Base-by-base conservation (phyloP, 208 protist genomes). In the Leishmania tarentolae region DNA sequence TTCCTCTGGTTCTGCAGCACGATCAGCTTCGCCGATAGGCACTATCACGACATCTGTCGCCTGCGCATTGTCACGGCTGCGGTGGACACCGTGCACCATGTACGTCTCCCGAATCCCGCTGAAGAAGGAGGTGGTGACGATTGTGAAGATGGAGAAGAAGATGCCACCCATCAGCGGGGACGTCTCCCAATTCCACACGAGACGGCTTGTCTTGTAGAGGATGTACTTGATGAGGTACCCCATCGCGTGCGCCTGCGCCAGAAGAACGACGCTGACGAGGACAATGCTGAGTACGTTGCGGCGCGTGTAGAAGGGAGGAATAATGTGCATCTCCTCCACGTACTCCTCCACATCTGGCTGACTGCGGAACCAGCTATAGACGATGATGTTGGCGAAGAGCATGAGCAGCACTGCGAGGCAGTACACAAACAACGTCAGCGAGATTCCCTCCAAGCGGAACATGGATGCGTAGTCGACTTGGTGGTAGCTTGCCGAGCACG, bases 161-260 rank as follows among this genome's bases (percentile, higher is more conserved):
- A 93, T 56, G 19, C 83, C 86, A 28, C 93, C 93, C n/a, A 92
- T 75, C 31, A 91, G 81, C 15, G 90, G 91, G n/a, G 91, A 91
- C 6, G 85, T 83, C 81, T 96, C 93, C 90, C 93, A 94, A 79
- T 87, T 95, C 91, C 93, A 96, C 57, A 77, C 90, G 42, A 93
- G 71, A 52, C 66, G 81, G 65, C 85, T 93, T 5, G 90, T 92
- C 47, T 75, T 61, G 84, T 95, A 96, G 21, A 94, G 69, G 57
- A 93, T 89, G 68, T 85, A 86, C 87, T 94, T 94, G 63, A 93
- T 1, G 37, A 96, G 56, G 75, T 88, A 90, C 9, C 93, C 93
- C 40, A 84, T 73, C 9, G 88, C 88, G n/a, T 92, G 79, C 24
- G 77, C 86, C 81, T 94, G 91, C n/a, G 83, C 72, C 2, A 91